Evolutionary conservation across 2,329 filamentous ascomycete genomes (phyloP), one percentile per base, ranked within the genome.

Genomic region (Aspergillus thermomutatus): DNA sequence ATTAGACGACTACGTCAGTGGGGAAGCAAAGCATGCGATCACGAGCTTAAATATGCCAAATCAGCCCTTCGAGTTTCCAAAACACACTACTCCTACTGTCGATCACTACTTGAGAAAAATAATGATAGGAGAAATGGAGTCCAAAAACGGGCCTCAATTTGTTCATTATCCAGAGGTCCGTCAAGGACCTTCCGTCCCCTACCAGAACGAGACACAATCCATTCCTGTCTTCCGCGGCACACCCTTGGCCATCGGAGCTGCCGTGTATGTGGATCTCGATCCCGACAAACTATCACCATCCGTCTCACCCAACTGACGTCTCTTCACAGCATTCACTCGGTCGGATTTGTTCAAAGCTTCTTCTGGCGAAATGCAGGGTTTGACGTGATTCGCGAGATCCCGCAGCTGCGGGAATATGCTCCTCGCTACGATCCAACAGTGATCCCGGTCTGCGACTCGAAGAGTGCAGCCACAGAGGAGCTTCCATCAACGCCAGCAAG

Each of bases 311-410:
- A 53, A 37, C 55, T 53, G 28, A n/a, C 8, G 34, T 54, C 11
- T 6, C 26, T 25, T 56, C 21, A 9, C 60, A 84, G 82, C 10
- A 79, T 92, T 46, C 78, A 83, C 1, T 83, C 82, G 26, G 75
- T 87, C n/a, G 75, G 78, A 10, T 79, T 83, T 46, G 60, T 93
- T 8, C 87, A 89, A 58, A 82, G 80, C 55, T 74, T 83, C 48
- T 80, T 92, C 60, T 95, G 88, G 87, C 77, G 75, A 50, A 91
- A 91, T 76, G 87, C 89, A 21, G 86, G 86, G 41, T 89, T 91
- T 66, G 76, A 74, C 49, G 72, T 75, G 4, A 75, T 90, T 43
- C 82, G 83, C 49, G 75, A 80, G 37, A 79, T 85, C 55, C 76
- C 77, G 25, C 71, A 79, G 21, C 75, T 91, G 28, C 76, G 83